Conservation (phyloP, 2,329 filamentous ascomycete species). For the Aspergillus ibericus region DNA sequence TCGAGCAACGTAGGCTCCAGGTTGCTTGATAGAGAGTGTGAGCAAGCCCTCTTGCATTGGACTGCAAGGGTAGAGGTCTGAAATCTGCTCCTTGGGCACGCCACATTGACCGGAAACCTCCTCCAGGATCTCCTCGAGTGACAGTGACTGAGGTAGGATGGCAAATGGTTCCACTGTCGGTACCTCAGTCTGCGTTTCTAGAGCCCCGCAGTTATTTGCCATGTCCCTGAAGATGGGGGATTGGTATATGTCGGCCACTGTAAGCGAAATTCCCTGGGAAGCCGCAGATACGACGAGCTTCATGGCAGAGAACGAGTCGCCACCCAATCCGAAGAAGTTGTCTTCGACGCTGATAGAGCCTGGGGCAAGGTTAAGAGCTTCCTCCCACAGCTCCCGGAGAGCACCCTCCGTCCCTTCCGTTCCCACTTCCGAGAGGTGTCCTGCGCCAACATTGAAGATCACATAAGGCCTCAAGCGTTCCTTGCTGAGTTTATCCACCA, state of each 20-base stretch:
- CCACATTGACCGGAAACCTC: constrained; percentile 34
- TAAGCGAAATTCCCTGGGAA: constrained; percentile 41
- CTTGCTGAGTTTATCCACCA: constrained; percentile 38
- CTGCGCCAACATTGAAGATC: constrained; percentile 21
- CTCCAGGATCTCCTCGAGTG: constrained; percentile 24
- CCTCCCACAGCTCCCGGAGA: constrained; percentile 41
- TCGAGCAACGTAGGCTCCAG: constrained; percentile 51
- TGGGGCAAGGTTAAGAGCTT: constrained; percentile 38
- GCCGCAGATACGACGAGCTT: constrained; percentile 45
- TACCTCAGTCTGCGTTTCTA: not conserved
- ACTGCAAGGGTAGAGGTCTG: constrained; percentile 47
- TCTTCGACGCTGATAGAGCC: constrained; percentile 45
- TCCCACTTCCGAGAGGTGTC: constrained; percentile 27
- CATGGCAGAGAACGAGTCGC: constrained; percentile 51
- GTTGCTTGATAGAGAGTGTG: constrained; percentile 49
- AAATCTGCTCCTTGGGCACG: constrained; percentile 29
- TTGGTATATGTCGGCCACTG: constrained; percentile 47
- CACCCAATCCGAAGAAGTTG: constrained; percentile 49
- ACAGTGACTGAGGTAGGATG: constrained; percentile 24
- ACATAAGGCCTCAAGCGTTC: constrained; percentile 33
- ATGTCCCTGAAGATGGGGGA: constrained; percentile 46
- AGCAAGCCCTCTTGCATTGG: constrained; percentile 49
- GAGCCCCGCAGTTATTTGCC: constrained; percentile 32
- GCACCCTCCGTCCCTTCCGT: constrained; percentile 28
- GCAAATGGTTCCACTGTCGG: constrained; percentile 27